These are phyloP conservation scores for Colletotrichum ledebouriae DNA, from an alignment of 2,329 filamentous ascomycete genomes.

Conservation along the genomic window DNA sequence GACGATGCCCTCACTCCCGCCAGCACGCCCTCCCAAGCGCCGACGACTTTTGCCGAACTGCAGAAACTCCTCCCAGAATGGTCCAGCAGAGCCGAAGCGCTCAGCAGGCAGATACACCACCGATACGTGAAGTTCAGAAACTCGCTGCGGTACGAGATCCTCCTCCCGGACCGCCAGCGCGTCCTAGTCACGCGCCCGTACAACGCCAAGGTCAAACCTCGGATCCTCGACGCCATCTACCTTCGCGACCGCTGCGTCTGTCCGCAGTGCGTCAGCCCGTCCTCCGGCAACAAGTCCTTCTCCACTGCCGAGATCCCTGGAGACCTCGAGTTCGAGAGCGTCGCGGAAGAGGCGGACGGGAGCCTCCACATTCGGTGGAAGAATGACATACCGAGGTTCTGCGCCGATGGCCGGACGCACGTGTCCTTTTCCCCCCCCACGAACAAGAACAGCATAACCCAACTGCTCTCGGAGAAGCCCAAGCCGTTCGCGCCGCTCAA, in stretches of 20 bases:
- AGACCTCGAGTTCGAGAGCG: slow-evolving; percentile 50
- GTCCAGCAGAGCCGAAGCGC: background rate
- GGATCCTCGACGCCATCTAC: slow-evolving; percentile 43
- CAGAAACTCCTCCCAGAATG: background rate
- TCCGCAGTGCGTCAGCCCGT: slow-evolving; percentile 63
- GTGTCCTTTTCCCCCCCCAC: slow-evolving; percentile 52
- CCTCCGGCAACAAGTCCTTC: slow-evolving; percentile 72
- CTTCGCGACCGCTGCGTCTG: slow-evolving; percentile 71
- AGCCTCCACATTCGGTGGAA: slow-evolving; percentile 71
- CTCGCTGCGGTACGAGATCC: background rate
- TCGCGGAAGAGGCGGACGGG: slow-evolving; percentile 53
- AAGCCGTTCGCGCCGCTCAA: slow-evolving; percentile 4
- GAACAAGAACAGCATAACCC: slow-evolving; percentile 45
- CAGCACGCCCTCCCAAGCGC: background rate
- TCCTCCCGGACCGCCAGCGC: background rate
- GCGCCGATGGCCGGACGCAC: slow-evolving; percentile 50
- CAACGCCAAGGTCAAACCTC: background rate
- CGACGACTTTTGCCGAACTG: background rate
- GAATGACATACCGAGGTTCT: slow-evolving; percentile 56
- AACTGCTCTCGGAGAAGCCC: slow-evolving; percentile 1
- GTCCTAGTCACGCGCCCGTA: background rate
- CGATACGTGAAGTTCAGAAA: no score
- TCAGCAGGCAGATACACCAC: background rate
- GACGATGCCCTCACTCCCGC: background rate
- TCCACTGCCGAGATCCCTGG: slow-evolving; percentile 57